A percentile compares a stretch with the other conserved stretches of the same genome.
phyloP scores from a whole-genome alignment of 2,329 filamentous ascomycete genomes.

The Colletotrichum coccodes region DNA sequence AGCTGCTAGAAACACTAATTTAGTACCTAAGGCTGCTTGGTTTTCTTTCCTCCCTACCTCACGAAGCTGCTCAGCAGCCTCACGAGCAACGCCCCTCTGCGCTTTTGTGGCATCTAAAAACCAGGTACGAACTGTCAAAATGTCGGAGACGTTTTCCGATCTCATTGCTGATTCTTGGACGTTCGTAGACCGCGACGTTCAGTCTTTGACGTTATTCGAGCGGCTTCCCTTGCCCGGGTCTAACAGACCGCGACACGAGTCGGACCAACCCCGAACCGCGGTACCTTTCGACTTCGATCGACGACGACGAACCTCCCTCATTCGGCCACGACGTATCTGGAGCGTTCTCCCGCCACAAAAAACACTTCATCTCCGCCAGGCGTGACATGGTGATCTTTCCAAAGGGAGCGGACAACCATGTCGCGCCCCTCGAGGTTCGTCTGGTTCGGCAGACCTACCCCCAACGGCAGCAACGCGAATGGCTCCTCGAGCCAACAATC shows the following conservation, averaged over 20 bases:
- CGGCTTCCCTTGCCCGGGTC: neutral
- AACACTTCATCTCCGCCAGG: too few species aligned
- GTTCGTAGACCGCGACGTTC: neutral
- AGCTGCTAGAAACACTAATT: neutral
- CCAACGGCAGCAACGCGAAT: neutral
- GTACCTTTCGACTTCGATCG: neutral
- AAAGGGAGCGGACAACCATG: neutral
- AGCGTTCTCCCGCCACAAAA: neutral
- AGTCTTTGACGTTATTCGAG: neutral
- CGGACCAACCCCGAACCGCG: neutral
- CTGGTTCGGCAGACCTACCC: conserved; percentile 17
- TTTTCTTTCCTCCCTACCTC: neutral
- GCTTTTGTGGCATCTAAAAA: neutral
- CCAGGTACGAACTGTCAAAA: neutral
- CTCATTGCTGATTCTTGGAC: neutral
- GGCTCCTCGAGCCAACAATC: neutral
- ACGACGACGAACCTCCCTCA: neutral
- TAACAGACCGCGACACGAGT: conserved; percentile 2
- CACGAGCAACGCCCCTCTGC: neutral
- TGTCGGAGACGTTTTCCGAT: too few species aligned
- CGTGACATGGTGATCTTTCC: neutral
- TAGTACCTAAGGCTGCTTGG: neutral
- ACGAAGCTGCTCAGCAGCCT: neutral
- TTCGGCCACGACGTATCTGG: too few species aligned
- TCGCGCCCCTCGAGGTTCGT: conserved; percentile 10